Percentiles rank a stretch among this genome's conserved stretches.
Conservation (phyloP, 1,139 yeast genomes). For the Barnettozyma hawaiiensis region DNA sequence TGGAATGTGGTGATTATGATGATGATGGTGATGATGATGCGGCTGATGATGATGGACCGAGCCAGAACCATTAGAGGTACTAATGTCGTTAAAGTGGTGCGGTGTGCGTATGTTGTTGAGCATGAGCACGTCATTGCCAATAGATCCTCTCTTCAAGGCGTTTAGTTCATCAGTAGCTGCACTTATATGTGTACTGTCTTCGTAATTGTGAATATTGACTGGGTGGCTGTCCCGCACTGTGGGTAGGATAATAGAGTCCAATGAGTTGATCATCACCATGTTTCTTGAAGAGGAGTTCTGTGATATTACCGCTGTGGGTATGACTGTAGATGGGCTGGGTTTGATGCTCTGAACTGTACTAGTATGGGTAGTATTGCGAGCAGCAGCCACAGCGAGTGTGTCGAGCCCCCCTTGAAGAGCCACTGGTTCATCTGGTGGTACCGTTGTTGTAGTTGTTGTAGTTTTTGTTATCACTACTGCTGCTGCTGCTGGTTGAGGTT, state of each 20-base stretch:
- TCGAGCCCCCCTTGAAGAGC: not conserved
- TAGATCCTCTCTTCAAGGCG: slow-evolving; percentile 14
- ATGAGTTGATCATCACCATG: slow-evolving; percentile 21
- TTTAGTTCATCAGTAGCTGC: slow-evolving; percentile 21
- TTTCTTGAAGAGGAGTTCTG: not conserved
- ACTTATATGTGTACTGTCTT: slow-evolving; percentile 19
- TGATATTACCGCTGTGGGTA: no score
- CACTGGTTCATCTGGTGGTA: no score
- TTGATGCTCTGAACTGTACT: not conserved
- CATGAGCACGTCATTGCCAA: slow-evolving; percentile 9
- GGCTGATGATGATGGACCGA: no score
- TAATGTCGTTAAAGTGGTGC: not conserved
- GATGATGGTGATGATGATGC: no score
- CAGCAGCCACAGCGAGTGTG: not conserved
- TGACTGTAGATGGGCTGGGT: not conserved
- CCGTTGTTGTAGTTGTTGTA: no score
- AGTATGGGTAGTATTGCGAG: slow-evolving; percentile 2
- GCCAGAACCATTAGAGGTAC: not conserved
- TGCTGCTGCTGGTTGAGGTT: not conserved
- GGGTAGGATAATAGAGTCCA: slow-evolving; percentile 27
- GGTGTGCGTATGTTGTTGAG: slow-evolving; percentile 2
- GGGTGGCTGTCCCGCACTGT: slow-evolving; percentile 21
- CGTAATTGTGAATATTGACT: slow-evolving; percentile 23
- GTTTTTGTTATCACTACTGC: no score
- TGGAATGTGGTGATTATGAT: no score